Evolutionary conservation across 1,284 basidiomycete genomes (phyloP), one percentile per base, ranked within the genome.

Genomic region (Puccinia coronata): DNA sequence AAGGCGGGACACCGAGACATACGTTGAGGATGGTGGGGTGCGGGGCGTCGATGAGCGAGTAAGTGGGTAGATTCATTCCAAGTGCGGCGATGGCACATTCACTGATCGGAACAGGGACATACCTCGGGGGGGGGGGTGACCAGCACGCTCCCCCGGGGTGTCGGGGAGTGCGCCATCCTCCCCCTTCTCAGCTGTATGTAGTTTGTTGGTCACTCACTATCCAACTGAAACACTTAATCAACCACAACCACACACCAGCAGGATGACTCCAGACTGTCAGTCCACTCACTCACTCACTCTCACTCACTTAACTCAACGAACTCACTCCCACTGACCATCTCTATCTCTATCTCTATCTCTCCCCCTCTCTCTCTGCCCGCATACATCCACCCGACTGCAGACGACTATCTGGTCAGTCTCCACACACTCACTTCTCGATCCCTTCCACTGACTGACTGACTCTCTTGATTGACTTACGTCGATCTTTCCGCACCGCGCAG

Each of bases 1-100:
- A 49, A 1, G 74, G 74, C 8, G 63, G 63, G 3, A 67, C 49
- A 43, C 53, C 76, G 9, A 78, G 76, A 55, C 63, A 78, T 61
- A 78, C 63, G 63, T 78, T 78, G 59, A 80, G 39, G 59, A 80
- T 72, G 39, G 51, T 72, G 23, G 78, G 63, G n/a, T 69, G 67
- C 23, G 69, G 67, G 59, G 67, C 36, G 41, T 80, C 78, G 43
- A 55, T 39, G 39, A 80, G 78, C 6, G 63, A 55, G 69, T 80
- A 80, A 16, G 53, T 80, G 41, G 78, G 78, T 36, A 80, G 34
- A 59, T 80, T 80, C 78, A 80, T 80, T 43, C 59, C 34, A n/a
- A n/a, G n/a, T n/a, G n/a, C n/a, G n/a, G n/a, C n/a, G n/a, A n/a
- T n/a, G n/a, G n/a, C n/a, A n/a, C n/a, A n/a, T n/a, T n/a, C n/a